Percentiles rank a stretch among this genome's conserved stretches.
Conservation (phyloP, 805 yeast genomes). For the Cyberlindnera xylosilytica region DNA sequence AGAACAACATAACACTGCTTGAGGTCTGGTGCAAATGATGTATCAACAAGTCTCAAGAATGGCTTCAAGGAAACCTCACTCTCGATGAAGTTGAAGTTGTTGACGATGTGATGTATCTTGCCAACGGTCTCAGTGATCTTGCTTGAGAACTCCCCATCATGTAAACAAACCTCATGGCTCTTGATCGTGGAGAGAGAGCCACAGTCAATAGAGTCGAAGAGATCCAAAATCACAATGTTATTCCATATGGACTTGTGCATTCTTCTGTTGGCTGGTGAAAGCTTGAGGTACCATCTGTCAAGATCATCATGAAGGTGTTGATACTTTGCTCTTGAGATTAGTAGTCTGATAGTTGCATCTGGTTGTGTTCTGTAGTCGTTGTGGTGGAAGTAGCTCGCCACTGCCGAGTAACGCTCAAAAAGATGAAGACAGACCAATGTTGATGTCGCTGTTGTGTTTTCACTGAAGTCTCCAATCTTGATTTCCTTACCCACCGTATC, state of each 20-base stretch:
- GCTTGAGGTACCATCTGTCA: constrained; percentile 7
- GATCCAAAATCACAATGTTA: constrained; percentile 7
- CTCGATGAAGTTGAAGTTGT: constrained; percentile 11
- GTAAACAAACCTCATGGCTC: constrained; percentile 1
- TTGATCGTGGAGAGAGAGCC: constrained; percentile 5
- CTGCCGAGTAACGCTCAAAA: constrained; percentile 8
- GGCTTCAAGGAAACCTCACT: too few species aligned
- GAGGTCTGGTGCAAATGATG: too few species aligned
- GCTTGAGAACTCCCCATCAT: background rate
- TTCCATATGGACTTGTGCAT: constrained; percentile 8
- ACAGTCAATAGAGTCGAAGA: constrained; percentile 7
- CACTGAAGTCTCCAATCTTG: background rate
- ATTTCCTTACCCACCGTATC: constrained; percentile 4
- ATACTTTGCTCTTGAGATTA: constrained; percentile 6
- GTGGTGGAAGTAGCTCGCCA: too few species aligned
- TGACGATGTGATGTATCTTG: constrained; percentile 2
- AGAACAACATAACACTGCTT: too few species aligned
- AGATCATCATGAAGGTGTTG: constrained; percentile 12
- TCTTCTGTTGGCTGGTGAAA: background rate
- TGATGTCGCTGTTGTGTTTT: constrained; percentile 2
- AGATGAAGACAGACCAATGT: constrained; percentile 1
- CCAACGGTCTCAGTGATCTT: background rate
- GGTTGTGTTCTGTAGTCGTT: constrained; percentile 1
- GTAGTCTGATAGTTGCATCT: background rate
- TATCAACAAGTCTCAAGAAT: too few species aligned